Base-by-base conservation (phyloP, 805 yeast species). In the Yarrowia sp. region DNA sequence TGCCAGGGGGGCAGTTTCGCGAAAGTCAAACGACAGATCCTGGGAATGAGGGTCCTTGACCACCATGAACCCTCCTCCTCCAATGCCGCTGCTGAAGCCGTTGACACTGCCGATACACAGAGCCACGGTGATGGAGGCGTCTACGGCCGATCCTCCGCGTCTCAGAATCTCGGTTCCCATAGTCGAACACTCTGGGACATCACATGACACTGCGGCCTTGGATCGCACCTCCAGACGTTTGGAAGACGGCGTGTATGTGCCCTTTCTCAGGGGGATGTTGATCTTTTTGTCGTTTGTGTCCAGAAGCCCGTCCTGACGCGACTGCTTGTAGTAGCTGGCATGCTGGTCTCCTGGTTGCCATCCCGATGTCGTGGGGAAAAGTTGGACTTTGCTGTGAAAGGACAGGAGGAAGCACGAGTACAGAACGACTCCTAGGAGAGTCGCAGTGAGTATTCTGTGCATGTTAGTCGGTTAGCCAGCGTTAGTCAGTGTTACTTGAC, bases 101-200 rank as follows among this genome's bases (percentile, higher is more conserved):
- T 91, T 90, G 24, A 91, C 78, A 66, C 90, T 83, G 2, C 98
- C 98, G 39, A 94, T 86, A 74, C 99, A 94, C 36, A 94, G 80
- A 0, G 96, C 91, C 13, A 91, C 90, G 0, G 97, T 89, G 2
- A 94, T 88, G 0, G 97, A 91, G 0, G 97, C 97, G 76, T 94
- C 99, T 0, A 97, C 97, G 1, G 98, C 97, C 73, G 86, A 88
- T 0, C 97, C 96, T 9, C 82, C 80, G 24, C 73, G 71, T 65
- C 77, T 73, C 38, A 89, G 76, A 17, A 90, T 85, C 7, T 81
- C 78, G 6, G 81, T 81, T 9, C 92, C 95, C 81, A 89, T 75
- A 17, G 80, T 73, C 0, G 93, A 88, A 74, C 95, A 89, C 15
- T 77, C 69, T 10, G 85, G 86, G 1, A 85, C 84, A 74, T 90